Percentiles rank a stretch among this genome's conserved stretches.
phyloP scores from a whole-genome alignment of 306 rosid genomes.

The Cicer chorassanicum region DNA sequence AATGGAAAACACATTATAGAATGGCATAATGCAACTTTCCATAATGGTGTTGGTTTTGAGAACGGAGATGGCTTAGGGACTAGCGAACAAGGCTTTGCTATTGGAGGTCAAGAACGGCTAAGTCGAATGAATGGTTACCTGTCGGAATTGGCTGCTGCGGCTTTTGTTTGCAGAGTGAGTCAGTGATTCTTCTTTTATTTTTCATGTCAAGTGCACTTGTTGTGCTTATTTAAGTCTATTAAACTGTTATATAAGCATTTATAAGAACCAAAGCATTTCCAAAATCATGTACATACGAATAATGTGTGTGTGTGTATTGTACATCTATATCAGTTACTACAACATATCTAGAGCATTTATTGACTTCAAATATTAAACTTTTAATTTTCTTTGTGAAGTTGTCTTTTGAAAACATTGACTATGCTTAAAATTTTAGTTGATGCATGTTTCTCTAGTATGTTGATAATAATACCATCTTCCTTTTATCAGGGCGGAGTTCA shows the following conservation, averaged over 20 bases:
- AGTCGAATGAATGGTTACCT: conserved; percentile 88
- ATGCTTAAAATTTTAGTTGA: conserved; percentile 49
- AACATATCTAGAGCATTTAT: conserved; percentile 15
- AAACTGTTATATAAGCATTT: conserved; percentile 16
- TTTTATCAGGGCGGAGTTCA: conserved; percentile 93
- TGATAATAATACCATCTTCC: conserved; percentile 49
- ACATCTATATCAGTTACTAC: conserved; percentile 35
- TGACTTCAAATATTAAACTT: conserved; percentile 37
- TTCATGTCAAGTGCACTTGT: conserved; percentile 1
- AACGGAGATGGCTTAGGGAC: conserved; percentile 82
- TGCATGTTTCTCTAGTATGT: conserved; percentile 43
- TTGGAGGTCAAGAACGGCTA: conserved; percentile 88
- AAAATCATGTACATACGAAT: conserved; percentile 28
- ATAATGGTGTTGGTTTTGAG: conserved; percentile 88
- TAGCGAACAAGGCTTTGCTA: conserved; percentile 88
- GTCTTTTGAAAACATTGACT: conserved; percentile 24
- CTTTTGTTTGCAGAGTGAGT: conserved; percentile 93
- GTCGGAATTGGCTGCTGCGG: conserved; percentile 98
- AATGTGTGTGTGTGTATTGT: background rate
- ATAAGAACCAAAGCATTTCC: conserved; percentile 28
- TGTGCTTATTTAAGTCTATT: conserved; percentile 39
- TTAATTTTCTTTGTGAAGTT: conserved; percentile 30
- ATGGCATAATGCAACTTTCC: conserved; percentile 62
- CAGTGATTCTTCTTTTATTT: conserved; percentile 25
- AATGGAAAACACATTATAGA: conserved; percentile 56